These are phyloP conservation scores for Nothophaeocryptopus gaeumannii DNA, from an alignment of 2,329 filamentous ascomycete species.

Conservation along the genomic window DNA sequence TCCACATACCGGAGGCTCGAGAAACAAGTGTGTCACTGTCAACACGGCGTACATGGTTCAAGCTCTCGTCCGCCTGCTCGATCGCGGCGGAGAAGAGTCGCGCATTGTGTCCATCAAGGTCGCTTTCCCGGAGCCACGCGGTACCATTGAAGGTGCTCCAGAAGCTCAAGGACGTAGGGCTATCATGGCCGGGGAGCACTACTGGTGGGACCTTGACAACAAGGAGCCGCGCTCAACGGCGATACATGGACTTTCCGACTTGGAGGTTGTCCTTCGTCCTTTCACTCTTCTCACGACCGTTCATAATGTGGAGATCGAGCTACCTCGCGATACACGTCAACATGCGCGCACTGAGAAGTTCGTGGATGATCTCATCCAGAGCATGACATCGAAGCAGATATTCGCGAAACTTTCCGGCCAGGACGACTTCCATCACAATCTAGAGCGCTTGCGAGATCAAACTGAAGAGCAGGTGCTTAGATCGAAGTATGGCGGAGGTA, in stretches of 20 bases:
- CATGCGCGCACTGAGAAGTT: slow-evolving; percentile 21
- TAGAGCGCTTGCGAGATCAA: no score
- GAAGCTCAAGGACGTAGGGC: neutral
- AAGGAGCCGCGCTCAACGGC: slow-evolving; percentile 23
- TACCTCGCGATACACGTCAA: slow-evolving; percentile 19
- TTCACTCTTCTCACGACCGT: slow-evolving; percentile 24
- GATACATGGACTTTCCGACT: slow-evolving; percentile 26
- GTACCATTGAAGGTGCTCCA: neutral
- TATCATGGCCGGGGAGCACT: slow-evolving; percentile 17
- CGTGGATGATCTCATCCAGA: slow-evolving; percentile 16
- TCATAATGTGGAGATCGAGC: slow-evolving; percentile 26
- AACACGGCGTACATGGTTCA: slow-evolving; percentile 33
- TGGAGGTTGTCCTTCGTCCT: slow-evolving; percentile 30
- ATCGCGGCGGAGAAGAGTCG: slow-evolving; percentile 19
- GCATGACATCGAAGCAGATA: slow-evolving; percentile 17
- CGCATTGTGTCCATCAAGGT: slow-evolving; percentile 26
- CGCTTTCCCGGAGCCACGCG: slow-evolving; percentile 20
- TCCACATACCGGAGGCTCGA: slow-evolving; percentile 15
- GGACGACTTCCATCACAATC: no score
- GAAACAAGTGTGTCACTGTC: slow-evolving; percentile 21
- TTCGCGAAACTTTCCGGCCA: no score
- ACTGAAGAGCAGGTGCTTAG: no score
- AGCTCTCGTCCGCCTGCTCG: slow-evolving; percentile 27
- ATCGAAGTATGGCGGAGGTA: no score
- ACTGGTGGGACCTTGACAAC: slow-evolving; percentile 27